Base-by-base conservation (phyloP, 2,329 filamentous ascomycete genomes). In the Acrocalymma vagum region DNA sequence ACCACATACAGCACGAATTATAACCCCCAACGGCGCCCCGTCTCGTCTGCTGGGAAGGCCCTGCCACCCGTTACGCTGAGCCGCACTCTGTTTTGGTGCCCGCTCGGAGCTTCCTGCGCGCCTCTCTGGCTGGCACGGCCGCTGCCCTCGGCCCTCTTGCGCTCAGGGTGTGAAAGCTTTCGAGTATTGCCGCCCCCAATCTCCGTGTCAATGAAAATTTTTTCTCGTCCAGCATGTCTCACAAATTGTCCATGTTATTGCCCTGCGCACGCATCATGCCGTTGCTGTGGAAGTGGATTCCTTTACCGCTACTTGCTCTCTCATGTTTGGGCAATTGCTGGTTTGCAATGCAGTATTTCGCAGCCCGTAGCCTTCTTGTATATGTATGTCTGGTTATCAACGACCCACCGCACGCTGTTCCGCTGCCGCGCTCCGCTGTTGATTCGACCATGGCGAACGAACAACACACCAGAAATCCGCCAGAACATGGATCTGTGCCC, bases 291-390 rank as follows among this genome's bases (percentile, higher is more conserved):
- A 30, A n/a, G n/a, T n/a, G n/a, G n/a, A n/a, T 48, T 38, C 43
- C 42, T 59, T 68, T 65, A 69, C 66, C 65, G 66, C 66, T 67
- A 63, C 55, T 69, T 61, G 46, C 34, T 17, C 25, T n/a, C 32
- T 25, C 41, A 31, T 28, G 34, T 29, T 15, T 36, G 32, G 32
- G 23, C 37, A 29, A 42, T n/a, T n/a, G n/a, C n/a, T n/a, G n/a
- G n/a, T n/a, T n/a, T n/a, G n/a, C n/a, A n/a, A n/a, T n/a, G n/a
- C n/a, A n/a, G n/a, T n/a, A n/a, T 44, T 29, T 20, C 21, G 48
- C 41, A 40, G 34, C 40, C 29, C 39, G 34, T 52, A 36, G 20
- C 46, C 33, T 50, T 52, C 46, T 45, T 51, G 49, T 39, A 39
- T 38, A 48, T 43, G 48, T 42, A 32, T 45, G 40, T 45, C 55